A percentile compares a stretch with the other conserved stretches of the same genome.
Evolutionary conservation across 148 eudicot species (phyloP).

Genomic region (Polygonum maritimum): DNA sequence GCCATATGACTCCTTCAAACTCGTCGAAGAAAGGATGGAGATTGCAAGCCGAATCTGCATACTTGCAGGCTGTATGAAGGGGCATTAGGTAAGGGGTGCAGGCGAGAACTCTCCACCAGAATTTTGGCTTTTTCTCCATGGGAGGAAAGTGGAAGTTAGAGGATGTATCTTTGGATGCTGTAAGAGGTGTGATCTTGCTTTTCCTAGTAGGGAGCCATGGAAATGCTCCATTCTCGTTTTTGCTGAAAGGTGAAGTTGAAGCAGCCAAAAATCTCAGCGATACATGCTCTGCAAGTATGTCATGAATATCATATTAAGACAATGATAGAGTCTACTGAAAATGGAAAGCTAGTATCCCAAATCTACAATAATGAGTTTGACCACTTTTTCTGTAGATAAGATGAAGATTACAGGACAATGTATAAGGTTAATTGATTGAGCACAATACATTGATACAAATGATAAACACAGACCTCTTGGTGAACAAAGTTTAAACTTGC

Average conservation of each 20-base stretch:
- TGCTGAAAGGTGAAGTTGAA: slow-evolving; percentile 3
- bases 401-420: background rate
- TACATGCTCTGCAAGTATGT: background rate
- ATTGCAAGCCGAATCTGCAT: slow-evolving; percentile 59
- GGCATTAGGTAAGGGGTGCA: slow-evolving; percentile 71
- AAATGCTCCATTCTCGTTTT: background rate
- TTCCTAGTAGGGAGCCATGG: slow-evolving; percentile 20
- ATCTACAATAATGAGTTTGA: background rate
- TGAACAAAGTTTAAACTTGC: background rate
- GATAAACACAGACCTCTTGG: background rate
- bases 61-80: slow-evolving; percentile 62
- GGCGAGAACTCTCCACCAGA: slow-evolving; percentile 80
- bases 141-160: slow-evolving; percentile 38
- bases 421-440: background rate
- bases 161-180: slow-evolving; percentile 46
- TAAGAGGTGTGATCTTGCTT: slow-evolving; percentile 10
- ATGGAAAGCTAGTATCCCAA: background rate
- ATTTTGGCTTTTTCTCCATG: slow-evolving; percentile 53
- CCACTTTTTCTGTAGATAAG: background rate
- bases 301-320: background rate
- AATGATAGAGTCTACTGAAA: background rate
- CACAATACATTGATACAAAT: background rate
- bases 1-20: slow-evolving; percentile 47
- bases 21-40: slow-evolving; percentile 57
- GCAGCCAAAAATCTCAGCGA: background rate